These are phyloP conservation scores for Penicillium cataractarum DNA, from an alignment of 495 filamentous ascomycete species.

Conservation along the genomic window DNA sequence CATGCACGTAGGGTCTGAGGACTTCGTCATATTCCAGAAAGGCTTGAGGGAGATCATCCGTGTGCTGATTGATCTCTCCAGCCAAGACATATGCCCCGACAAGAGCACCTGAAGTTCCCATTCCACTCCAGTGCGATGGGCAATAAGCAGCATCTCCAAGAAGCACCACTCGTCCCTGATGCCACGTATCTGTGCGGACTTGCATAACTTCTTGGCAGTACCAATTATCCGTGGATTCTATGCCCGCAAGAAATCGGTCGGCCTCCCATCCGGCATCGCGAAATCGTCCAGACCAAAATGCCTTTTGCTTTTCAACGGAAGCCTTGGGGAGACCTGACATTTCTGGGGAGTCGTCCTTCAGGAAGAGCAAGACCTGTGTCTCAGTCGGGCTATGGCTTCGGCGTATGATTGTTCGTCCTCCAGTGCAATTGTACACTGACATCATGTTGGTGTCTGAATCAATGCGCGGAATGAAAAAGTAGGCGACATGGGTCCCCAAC, in stretches of 20 bases:
- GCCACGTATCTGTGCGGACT: slow-evolving; percentile 49
- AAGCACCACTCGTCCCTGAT: slow-evolving; percentile 51
- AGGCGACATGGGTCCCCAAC: slow-evolving; percentile 41
- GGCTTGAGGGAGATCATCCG: slow-evolving; percentile 27
- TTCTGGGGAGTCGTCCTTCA: slow-evolving; percentile 24
- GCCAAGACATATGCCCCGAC: slow-evolving; percentile 58
- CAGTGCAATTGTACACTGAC: slow-evolving; percentile 21
- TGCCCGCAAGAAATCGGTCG: slow-evolving; percentile 43
- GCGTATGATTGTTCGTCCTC: slow-evolving; percentile 31
- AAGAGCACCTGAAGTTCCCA: slow-evolving; percentile 51
- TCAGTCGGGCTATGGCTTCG: slow-evolving; percentile 27
- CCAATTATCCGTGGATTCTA: slow-evolving; percentile 50
- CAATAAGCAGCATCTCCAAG: slow-evolving; percentile 61
- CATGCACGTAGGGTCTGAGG: slow-evolving; percentile 34
- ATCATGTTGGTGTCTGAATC: slow-evolving; percentile 34
- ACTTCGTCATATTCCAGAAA: slow-evolving; percentile 31
- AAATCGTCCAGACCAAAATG: slow-evolving; percentile 36
- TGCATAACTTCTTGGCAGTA: slow-evolving; percentile 48
- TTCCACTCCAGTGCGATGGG: slow-evolving; percentile 50
- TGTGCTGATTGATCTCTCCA: slow-evolving; percentile 46
- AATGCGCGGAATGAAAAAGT: slow-evolving; percentile 45
- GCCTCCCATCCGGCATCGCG: slow-evolving; percentile 49
- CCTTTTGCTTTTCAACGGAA: slow-evolving; percentile 30
- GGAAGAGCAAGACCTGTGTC: slow-evolving; percentile 29
- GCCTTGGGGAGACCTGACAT: slow-evolving; percentile 20